A percentile compares a stretch with the other conserved stretches of the same genome.
Evolutionary conservation across 345 rosid species (phyloP).

Genomic region (Syzygium aromaticum): DNA sequence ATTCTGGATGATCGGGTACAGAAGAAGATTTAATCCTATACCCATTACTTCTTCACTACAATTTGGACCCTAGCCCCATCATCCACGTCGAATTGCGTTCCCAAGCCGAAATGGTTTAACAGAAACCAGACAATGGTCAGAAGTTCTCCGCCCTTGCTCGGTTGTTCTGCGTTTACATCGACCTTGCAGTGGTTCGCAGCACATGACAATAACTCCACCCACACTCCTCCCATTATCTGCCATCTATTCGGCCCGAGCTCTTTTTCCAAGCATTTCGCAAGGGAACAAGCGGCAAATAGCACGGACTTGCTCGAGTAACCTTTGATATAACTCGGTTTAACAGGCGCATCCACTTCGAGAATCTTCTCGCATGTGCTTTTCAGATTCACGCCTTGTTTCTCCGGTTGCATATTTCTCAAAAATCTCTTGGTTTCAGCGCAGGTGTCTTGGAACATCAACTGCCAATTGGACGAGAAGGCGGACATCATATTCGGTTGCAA

Average conservation of each 20-base stretch:
- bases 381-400: too few species aligned
- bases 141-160: constrained; percentile 20
- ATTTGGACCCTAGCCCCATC: too few species aligned
- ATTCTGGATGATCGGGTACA: too few species aligned
- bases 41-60: too few species aligned
- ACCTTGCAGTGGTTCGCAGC: constrained; percentile 18
- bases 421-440: background rate
- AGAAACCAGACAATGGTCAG: constrained; percentile 9
- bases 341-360: rapidly evolving
- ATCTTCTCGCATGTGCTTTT: background rate
- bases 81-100: background rate
- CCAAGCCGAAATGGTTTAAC: constrained; percentile 16
- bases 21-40: too few species aligned
- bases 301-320: background rate
- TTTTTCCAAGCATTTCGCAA: rapidly evolving
- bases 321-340: background rate
- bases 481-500: background rate
- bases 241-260: background rate
- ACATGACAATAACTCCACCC: constrained; percentile 16
- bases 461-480: background rate
- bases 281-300: background rate
- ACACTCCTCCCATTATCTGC: constrained; percentile 8
- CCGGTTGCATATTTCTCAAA: rapidly evolving
- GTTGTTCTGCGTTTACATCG: constrained; percentile 3
- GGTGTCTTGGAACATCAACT: background rate